Evolutionary conservation across 306 rosid species (phyloP).

Genomic region (Lathyrus tuberosus): DNA sequence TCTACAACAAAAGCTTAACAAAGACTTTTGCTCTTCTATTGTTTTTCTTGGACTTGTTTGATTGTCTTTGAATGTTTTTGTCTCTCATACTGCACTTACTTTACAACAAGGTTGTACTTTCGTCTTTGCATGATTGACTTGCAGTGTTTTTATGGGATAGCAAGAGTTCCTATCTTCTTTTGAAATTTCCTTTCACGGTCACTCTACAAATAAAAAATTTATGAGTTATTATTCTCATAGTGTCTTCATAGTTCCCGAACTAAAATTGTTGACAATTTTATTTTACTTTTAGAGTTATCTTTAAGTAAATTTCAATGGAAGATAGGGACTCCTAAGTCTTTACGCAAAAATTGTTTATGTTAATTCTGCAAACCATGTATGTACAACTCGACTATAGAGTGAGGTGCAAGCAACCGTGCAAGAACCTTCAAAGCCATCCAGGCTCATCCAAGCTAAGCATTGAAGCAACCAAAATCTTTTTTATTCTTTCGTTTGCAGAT

Average conservation of each 20-base stretch:
- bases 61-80: not conserved
- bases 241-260: not conserved
- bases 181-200: not conserved
- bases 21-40: not conserved
- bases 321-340: not conserved
- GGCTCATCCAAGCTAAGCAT: not conserved
- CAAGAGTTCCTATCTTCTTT: not conserved
- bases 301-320: slow-evolving; percentile 2
- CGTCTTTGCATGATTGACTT: not conserved
- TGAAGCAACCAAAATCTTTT: not conserved
- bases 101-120: not conserved
- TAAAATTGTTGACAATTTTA: not conserved
- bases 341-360: not conserved
- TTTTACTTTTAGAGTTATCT: not conserved
- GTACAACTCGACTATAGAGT: not conserved
- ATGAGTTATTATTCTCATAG: too few relatives aligned
- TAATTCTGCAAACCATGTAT: not conserved
- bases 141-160: not conserved
- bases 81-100: not conserved
- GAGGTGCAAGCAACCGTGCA: not conserved
- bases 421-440: not conserved
- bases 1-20: not conserved
- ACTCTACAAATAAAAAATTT: not conserved
- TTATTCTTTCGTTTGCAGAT: not conserved
- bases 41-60: not conserved